These are phyloP conservation scores for Biscogniauxia mediterranea DNA, from an alignment of 2,329 filamentous ascomycete genomes.

Conservation along the genomic window DNA sequence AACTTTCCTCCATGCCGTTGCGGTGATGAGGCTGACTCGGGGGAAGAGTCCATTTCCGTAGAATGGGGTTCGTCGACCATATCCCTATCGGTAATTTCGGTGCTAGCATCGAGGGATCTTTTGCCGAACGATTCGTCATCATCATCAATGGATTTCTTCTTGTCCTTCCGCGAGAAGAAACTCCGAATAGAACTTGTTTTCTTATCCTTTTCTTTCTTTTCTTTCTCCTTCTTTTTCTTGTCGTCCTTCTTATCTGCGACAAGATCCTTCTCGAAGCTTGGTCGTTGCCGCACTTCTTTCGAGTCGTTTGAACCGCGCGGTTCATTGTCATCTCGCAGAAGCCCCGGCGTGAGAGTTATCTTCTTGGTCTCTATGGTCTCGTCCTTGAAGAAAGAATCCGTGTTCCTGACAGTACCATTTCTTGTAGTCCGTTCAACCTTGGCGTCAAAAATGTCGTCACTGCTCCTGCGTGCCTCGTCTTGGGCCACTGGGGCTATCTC, in stretches of 20 bases:
- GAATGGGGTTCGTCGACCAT: slow-evolving; percentile 45
- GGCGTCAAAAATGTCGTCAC: slow-evolving; percentile 65
- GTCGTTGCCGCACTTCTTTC: slow-evolving; percentile 49
- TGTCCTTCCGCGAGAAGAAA: slow-evolving; percentile 63
- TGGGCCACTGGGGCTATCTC: slow-evolving; percentile 22
- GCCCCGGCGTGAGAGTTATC: slow-evolving; percentile 90
- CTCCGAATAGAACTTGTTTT: slow-evolving; percentile 49
- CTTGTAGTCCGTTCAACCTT: slow-evolving; percentile 63
- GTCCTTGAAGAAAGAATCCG: slow-evolving; percentile 96
- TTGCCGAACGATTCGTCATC: slow-evolving; percentile 63
- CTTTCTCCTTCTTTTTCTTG: slow-evolving; percentile 64
- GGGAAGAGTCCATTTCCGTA: slow-evolving; percentile 44
- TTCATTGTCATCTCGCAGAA: slow-evolving; percentile 77
- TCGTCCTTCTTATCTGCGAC: slow-evolving; percentile 57
- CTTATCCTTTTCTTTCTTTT: slow-evolving; percentile 46
- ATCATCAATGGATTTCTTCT: slow-evolving; percentile 55
- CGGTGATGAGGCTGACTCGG: slow-evolving; percentile 42
- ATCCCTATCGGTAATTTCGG: slow-evolving; percentile 36
- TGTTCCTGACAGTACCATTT: slow-evolving; percentile 85
- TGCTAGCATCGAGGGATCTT: slow-evolving; percentile 55
- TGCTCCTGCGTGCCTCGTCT: slow-evolving; percentile 43
- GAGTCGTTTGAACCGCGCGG: slow-evolving; percentile 42
- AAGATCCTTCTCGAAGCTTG: slow-evolving; percentile 54
- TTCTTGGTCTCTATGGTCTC: slow-evolving; percentile 94
- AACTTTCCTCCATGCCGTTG: slow-evolving; percentile 66